phyloP scores from a whole-genome alignment of 495 filamentous ascomycete genomes.

The Penicillium longicatenatum region DNA sequence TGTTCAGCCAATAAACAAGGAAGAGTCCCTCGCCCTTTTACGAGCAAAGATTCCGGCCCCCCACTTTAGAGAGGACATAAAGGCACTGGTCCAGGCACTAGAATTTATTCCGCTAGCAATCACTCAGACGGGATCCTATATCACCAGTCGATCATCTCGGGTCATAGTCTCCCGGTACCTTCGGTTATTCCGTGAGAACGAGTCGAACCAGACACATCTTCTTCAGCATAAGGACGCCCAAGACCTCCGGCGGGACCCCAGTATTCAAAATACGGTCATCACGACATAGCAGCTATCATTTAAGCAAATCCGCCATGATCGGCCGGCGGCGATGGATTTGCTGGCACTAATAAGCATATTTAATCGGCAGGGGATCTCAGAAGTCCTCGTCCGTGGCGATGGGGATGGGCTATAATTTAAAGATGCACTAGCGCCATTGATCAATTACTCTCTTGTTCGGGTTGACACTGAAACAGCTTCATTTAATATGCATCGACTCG shows the following conservation, averaged over 20 bases:
- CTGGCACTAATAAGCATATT: conserved; percentile 48
- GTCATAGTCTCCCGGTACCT: conserved; percentile 21
- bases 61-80: conserved; percentile 7
- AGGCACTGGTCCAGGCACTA: conserved; percentile 25
- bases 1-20: conserved; percentile 35
- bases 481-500: conserved; percentile 1
- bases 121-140: conserved; percentile 35
- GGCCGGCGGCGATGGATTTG: conserved; percentile 32
- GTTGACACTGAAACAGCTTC: not conserved
- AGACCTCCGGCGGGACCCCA: conserved; percentile 30
- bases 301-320: conserved; percentile 36
- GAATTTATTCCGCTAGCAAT: conserved; percentile 40
- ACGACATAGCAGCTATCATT: conserved; percentile 53
- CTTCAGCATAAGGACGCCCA: conserved; percentile 14
- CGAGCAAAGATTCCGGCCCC: conserved; percentile 1
- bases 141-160: conserved; percentile 22
- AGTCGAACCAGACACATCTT: conserved; percentile 16
- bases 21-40: conserved; percentile 8
- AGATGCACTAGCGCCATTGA: not conserved
- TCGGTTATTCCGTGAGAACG: conserved; percentile 17
- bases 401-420: not conserved
- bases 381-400: conserved; percentile 13
- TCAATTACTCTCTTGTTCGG: not conserved
- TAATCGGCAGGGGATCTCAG: conserved; percentile 41
- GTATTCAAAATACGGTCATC: conserved; percentile 37